Base-by-base conservation (phyloP, 306 rosid species). In the Quillaja saponaria region DNA sequence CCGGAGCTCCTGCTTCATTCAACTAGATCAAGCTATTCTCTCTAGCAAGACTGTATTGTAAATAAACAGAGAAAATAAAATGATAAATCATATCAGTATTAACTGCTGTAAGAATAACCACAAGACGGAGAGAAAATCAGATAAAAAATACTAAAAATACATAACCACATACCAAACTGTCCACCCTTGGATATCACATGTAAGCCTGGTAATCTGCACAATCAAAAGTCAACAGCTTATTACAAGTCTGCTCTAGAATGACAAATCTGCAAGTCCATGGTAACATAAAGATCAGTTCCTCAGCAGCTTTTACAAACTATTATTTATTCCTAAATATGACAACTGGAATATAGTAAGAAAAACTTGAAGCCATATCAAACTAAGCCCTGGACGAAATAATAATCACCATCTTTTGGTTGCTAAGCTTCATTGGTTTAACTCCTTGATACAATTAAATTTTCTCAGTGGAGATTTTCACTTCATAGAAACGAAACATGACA, bases 161-260 rank as follows among this genome's bases (percentile, higher is more conserved):
- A 45, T 38, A 38, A n/a, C 54, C 2, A 55, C 16, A 63, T 13
- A 54, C 46, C 5, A 46, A 34, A 33, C 59, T 16, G 46, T 7
- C 37, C 57, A 17, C 34, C 41, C 58, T n/a, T 17, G 58, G 45
- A 71, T 11, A 46, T 40, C 65, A 63, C 14, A 55, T 6, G 52
- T 49, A 62, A 37, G 17, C 49, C 28, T 39, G 50, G 44, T 61
- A 67, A 59, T 62, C 58, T 45, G 42, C 51, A 74, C 7, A 53
- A 41, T 25, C 41, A 63, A 66, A 55, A 33, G 28, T 51, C 69
- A 57, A n/a, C 58, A 8, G 34, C 38, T 45, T 46, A 49, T 44
- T 34, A 17, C 56, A 54, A 13, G 20, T 53, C 41, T 8, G 21
- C 12, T 46, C 38, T 13, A 68, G 67, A 20, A 16, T 33, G 31